Conservation (phyloP, 2,329 filamentous ascomycete genomes). For the Fusarium ambrosium region DNA sequence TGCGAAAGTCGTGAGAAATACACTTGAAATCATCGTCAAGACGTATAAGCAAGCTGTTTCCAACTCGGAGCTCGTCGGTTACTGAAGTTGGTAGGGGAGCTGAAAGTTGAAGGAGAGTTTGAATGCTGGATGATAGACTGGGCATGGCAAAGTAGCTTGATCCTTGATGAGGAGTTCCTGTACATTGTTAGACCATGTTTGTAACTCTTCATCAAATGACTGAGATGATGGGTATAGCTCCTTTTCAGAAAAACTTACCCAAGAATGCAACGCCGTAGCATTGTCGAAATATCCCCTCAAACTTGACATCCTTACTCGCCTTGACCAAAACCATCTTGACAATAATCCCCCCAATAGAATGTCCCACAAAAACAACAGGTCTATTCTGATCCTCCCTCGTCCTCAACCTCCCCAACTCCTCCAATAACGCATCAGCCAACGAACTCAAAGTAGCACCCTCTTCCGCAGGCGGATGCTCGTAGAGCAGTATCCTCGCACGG, state of each 20-base stretch:
- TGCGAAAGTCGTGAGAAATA: slow-evolving; percentile 68
- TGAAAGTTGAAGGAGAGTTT: slow-evolving; percentile 64
- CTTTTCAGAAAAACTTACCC: slow-evolving; percentile 53
- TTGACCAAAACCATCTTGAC: slow-evolving; percentile 69
- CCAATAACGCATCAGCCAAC: slow-evolving; percentile 62
- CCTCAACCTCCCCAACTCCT: slow-evolving; percentile 57
- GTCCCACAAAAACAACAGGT: slow-evolving; percentile 71
- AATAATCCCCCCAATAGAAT: slow-evolving; percentile 72
- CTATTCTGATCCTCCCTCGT: slow-evolving; percentile 55
- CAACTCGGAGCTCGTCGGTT: slow-evolving; percentile 64
- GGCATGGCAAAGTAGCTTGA: slow-evolving; percentile 73
- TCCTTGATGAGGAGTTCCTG: slow-evolving; percentile 72
- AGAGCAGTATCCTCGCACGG: slow-evolving; percentile 65
- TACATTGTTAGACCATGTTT: slow-evolving; percentile 4
- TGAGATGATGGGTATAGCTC: slow-evolving; percentile 41
- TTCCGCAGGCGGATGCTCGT: slow-evolving; percentile 60
- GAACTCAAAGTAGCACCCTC: slow-evolving; percentile 58
- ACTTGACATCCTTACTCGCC: slow-evolving; percentile 55
- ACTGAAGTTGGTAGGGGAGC: slow-evolving; percentile 64
- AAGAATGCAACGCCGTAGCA: slow-evolving; percentile 74
- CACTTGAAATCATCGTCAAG: slow-evolving; percentile 69
- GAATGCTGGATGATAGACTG: slow-evolving; percentile 68
- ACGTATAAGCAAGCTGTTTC: slow-evolving; percentile 62
- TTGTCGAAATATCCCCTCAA: slow-evolving; percentile 63
- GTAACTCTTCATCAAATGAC: slow-evolving; percentile 28